Evolutionary conservation across 805 yeast genomes (phyloP), one percentile per base, ranked within the genome.

Genomic region (Alloascoidea hylecoeti): DNA sequence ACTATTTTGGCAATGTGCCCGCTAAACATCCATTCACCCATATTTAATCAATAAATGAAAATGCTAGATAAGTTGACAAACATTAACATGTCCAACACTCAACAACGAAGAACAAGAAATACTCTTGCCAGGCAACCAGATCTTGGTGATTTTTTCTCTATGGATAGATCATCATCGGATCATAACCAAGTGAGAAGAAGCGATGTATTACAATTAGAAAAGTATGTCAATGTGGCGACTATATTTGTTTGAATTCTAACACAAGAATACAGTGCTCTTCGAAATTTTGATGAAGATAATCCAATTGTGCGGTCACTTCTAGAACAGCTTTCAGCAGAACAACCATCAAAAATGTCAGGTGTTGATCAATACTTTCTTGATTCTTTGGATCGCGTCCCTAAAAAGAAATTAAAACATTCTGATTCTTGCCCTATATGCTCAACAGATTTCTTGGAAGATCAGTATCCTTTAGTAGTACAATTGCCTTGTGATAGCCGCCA

Each of bases 341-440:
- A 9, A 9, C 30, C 30, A 9, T 23, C 30, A 19, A 46, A 44
- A 2, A 37, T 4, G 13, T 30, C 14, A 17, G 89, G 92, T 0
- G 81, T 84, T 3, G 60, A 75, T 6, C 81, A 80, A 44, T 68
- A 67, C 34, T 84, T 72, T 48, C 57, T 89, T 4, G 96, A 86
- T 50, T 62, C 79, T 0, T 63, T 88, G 38, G 95, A 85, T 17
- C 57, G 97, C 41, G 75, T 88, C 0, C 60, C 72, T 1, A 59
- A 64, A 23, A 61, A 57, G 40, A 59, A 61, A 6, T 44, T 66
- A 13, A 57, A 58, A 13, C 41, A 49, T 3, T 70, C 64, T 28
- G 84, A 81, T 38, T 68, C 75, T 14, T 88, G 96, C 54, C 78
- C 96, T 1, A 88, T 88, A 32, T 88, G 97, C 49, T 80, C 92